These are phyloP conservation scores for Teratosphaeria gauchensis DNA, from an alignment of 2,329 filamentous ascomycete genomes.

Conservation along the genomic window DNA sequence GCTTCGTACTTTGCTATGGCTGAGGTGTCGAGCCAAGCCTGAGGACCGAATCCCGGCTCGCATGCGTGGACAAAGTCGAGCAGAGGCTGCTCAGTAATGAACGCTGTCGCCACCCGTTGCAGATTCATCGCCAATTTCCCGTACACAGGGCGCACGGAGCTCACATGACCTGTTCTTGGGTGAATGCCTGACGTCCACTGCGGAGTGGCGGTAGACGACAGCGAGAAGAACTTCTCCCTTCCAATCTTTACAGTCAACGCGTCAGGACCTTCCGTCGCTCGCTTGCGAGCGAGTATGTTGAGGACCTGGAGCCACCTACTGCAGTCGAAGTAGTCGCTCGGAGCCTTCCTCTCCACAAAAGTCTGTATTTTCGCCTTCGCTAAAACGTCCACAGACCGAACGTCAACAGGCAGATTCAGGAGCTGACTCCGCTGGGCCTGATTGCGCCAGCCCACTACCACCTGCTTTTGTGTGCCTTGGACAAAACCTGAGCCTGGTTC, in stretches of 20 bases:
- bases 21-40: too few relatives aligned
- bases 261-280: not conserved
- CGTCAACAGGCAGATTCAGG: not conserved
- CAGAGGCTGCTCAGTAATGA: not conserved
- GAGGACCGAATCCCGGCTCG: too few relatives aligned
- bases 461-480: not conserved
- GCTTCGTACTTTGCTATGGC: not conserved
- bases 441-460: not conserved
- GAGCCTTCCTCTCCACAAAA: not conserved
- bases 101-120: not conserved
- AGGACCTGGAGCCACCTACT: not conserved
- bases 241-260: not conserved
- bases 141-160: not conserved
- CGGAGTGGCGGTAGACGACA: too few relatives aligned
- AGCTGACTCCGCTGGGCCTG: not conserved
- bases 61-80: too few relatives aligned
- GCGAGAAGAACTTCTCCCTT: not conserved
- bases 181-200: not conserved
- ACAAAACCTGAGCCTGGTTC: not conserved
- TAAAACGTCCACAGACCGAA: not conserved
- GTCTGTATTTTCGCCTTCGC: not conserved
- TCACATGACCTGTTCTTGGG: not conserved
- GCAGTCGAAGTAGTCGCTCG: not conserved
- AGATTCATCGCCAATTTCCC: not conserved
- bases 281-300: not conserved